These are phyloP conservation scores for Saccharomycopsis vini DNA, from an alignment of 805 yeast species.

Conservation along the genomic window DNA sequence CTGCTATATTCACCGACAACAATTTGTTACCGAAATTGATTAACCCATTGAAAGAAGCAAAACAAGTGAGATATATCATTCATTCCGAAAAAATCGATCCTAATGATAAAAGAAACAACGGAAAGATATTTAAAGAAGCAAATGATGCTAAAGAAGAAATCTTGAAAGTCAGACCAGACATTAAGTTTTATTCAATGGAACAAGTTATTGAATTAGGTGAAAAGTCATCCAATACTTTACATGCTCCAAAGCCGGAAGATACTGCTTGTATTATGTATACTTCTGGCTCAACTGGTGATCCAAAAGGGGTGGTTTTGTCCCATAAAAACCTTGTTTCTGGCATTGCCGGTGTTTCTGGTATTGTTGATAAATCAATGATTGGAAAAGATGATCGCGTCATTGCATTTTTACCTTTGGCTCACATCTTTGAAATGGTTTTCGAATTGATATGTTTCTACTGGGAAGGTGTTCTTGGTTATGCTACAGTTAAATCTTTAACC, in stretches of 20 bases:
- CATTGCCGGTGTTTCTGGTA: slow-evolving; percentile 68
- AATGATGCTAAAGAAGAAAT: slow-evolving; percentile 49
- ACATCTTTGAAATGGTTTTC: slow-evolving; percentile 85
- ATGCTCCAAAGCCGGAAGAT: slow-evolving; percentile 48
- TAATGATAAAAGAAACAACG: slow-evolving; percentile 54
- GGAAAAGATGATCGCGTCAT: slow-evolving; percentile 60
- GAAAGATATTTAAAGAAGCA: slow-evolving; percentile 53
- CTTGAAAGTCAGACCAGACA: slow-evolving; percentile 62
- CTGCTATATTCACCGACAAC: slow-evolving; percentile 79
- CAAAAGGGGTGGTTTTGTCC: slow-evolving; percentile 71
- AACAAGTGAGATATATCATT: slow-evolving; percentile 56
- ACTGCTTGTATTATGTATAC: slow-evolving; percentile 77
- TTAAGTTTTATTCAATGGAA: slow-evolving; percentile 53
- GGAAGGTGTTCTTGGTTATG: slow-evolving; percentile 90
- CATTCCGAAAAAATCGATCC: slow-evolving; percentile 55
- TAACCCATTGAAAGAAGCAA: slow-evolving; percentile 61
- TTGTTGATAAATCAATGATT: slow-evolving; percentile 46
- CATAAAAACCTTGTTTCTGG: slow-evolving; percentile 73
- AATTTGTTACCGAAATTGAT: slow-evolving; percentile 55
- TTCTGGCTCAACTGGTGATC: slow-evolving; percentile 79
- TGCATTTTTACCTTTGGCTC: slow-evolving; percentile 91
- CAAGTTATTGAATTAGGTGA: slow-evolving; percentile 63
- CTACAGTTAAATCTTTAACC: slow-evolving; percentile 82
- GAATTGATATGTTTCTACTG: slow-evolving; percentile 75
- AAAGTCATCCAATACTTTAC: slow-evolving; percentile 32